phyloP scores from a whole-genome alignment of 2,329 filamentous ascomycete genomes.

The Trichoderma polysporum region DNA sequence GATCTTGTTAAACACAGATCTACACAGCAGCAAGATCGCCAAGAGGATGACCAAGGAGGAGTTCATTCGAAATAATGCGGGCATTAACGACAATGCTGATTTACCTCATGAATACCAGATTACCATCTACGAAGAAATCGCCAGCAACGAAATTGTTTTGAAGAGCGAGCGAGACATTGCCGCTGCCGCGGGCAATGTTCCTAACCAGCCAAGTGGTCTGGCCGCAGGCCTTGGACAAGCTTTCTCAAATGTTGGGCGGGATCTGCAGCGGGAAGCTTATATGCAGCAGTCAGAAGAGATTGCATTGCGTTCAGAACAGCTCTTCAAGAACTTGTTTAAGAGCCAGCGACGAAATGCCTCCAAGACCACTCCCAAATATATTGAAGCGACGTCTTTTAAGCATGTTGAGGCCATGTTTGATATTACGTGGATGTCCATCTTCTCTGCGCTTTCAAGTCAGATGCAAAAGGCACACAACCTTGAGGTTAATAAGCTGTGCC shows the following conservation, averaged over 20 bases:
- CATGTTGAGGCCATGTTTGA: conserved; percentile 99
- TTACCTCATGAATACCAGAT: conserved; percentile 88
- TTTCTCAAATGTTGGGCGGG: conserved; percentile 85
- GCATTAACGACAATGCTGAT: conserved; percentile 95
- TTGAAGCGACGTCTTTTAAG: conserved; percentile 88
- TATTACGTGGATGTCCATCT: conserved; percentile 98
- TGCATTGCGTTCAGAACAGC: conserved; percentile 67
- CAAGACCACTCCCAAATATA: conserved; percentile 71
- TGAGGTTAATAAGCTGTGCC: conserved; percentile 86
- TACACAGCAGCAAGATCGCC: conserved; percentile 83
- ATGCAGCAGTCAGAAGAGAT: conserved; percentile 96
- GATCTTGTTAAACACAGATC: conserved; percentile 93
- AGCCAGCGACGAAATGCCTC: conserved; percentile 80
- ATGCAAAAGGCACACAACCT: conserved; percentile 92
- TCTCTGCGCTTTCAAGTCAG: conserved; percentile 89
- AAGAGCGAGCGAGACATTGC: conserved; percentile 89
- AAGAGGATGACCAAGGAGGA: conserved; percentile 93
- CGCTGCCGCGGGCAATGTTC: conserved; percentile 67
- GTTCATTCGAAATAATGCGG: conserved; percentile 98
- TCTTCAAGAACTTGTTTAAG: conserved; percentile 90
- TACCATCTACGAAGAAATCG: conserved; percentile 90
- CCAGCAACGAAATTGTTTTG: conserved; percentile 86
- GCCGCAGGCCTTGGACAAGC: conserved; percentile 84
- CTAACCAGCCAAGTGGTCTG: conserved; percentile 64
- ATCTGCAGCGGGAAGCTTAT: conserved; percentile 89